Evolutionary conservation across 192 early-diverging fungal genomes (phyloP).

Genomic region (Spinellus fusiger): DNA sequence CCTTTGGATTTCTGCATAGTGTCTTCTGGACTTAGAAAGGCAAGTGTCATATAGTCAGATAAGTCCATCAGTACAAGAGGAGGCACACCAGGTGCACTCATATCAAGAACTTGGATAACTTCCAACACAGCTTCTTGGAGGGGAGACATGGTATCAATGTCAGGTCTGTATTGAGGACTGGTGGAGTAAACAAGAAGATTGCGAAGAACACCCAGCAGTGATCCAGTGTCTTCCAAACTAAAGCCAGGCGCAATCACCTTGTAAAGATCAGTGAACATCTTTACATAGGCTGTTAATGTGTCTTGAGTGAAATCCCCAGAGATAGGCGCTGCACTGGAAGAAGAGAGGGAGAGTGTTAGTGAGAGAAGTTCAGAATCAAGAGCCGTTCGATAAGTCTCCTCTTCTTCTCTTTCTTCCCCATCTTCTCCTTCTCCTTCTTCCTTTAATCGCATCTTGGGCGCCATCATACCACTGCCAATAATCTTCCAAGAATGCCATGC

Average conservation of each 20-base stretch:
- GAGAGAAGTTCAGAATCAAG: slow-evolving; percentile 19
- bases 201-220: slow-evolving; percentile 42
- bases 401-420: not conserved
- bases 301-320: slow-evolving; percentile 63
- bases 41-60: slow-evolving; percentile 38
- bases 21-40: slow-evolving; percentile 29
- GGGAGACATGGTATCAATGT: slow-evolving; percentile 55
- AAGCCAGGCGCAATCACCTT: slow-evolving; percentile 46
- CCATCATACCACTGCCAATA: slow-evolving; percentile 56
- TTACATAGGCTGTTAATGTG: slow-evolving; percentile 55
- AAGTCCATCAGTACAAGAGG: slow-evolving; percentile 33
- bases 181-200: slow-evolving; percentile 59
- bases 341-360: slow-evolving; percentile 17
- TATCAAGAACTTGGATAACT: slow-evolving; percentile 36
- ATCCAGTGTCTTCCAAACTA: slow-evolving; percentile 44
- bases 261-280: slow-evolving; percentile 61
- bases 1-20: slow-evolving; percentile 6
- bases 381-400: not conserved
- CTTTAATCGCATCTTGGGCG: too few relatives aligned
- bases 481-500: slow-evolving; percentile 66
- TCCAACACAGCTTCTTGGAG: slow-evolving; percentile 69
- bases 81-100: slow-evolving; percentile 15
- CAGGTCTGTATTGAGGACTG: slow-evolving; percentile 49
- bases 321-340: slow-evolving; percentile 15
- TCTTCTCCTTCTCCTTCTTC: not conserved